phyloP scores from a whole-genome alignment of 257 asterid genomes.

The Fraxinus pennsylvanica region DNA sequence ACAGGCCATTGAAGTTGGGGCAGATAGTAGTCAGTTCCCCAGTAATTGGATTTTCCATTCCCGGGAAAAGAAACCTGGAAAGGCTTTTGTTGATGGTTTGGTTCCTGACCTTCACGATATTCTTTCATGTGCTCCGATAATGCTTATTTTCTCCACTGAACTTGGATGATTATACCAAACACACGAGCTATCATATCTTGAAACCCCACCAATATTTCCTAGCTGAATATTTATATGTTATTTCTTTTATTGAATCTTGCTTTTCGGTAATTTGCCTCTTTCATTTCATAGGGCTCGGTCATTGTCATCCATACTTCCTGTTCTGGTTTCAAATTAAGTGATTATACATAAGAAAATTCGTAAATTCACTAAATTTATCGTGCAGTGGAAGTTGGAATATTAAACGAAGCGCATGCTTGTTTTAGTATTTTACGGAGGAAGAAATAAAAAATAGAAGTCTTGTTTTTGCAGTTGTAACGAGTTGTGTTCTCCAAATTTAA shows the following conservation, averaged over 20 bases:
- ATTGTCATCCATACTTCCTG: neutral
- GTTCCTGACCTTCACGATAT: constrained; percentile 56
- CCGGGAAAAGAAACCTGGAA: constrained; percentile 94
- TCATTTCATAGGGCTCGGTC: constrained; percentile 13
- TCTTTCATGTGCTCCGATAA: constrained; percentile 19
- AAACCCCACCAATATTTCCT: constrained; percentile 2
- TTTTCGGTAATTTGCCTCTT: constrained; percentile 8
- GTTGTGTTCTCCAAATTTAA: constrained; percentile 5
- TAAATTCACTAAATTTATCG: constrained; percentile 4
- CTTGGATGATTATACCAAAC: constrained; percentile 21
- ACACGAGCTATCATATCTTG: neutral
- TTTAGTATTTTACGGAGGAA: constrained; percentile 11
- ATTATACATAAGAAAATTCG: constrained; percentile 9
- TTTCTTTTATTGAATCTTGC: constrained; percentile 16
- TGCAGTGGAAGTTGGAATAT: constrained; percentile 10
- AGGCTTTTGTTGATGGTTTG: constrained; percentile 95
- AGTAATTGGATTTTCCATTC: constrained; percentile 89
- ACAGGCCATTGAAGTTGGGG: constrained; percentile 86
- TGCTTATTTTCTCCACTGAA: constrained; percentile 2
- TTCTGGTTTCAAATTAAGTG: neutral
- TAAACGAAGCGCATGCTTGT: neutral
- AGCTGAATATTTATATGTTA: constrained; percentile 9
- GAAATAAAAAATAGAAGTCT: constrained; percentile 23
- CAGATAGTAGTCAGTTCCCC: constrained; percentile 92
- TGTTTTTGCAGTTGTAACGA: constrained; percentile 21